Percentiles rank a stretch among this genome's conserved stretches.
These are phyloP conservation scores for Aspergillus intermedius DNA, from an alignment of 2,329 filamentous ascomycete genomes.

Conservation along the genomic window DNA sequence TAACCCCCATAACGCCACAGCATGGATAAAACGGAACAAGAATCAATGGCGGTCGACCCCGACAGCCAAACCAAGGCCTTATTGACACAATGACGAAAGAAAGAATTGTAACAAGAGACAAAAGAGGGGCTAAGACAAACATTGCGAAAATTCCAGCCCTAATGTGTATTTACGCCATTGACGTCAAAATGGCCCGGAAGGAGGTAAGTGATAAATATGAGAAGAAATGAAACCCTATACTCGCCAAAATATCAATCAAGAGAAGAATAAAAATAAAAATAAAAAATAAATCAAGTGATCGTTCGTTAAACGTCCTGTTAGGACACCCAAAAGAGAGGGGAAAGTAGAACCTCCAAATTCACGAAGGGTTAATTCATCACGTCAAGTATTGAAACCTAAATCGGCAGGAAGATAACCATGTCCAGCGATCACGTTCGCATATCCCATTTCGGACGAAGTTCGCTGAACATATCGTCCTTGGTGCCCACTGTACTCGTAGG, in stretches of 20 bases:
- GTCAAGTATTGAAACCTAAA: conserved; percentile 4
- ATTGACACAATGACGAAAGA: too few species aligned
- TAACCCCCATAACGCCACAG: too few species aligned
- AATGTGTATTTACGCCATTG: conserved; percentile 16
- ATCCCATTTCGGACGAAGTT: conserved; percentile 53
- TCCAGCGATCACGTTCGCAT: conserved; percentile 28
- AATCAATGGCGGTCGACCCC: too few species aligned
- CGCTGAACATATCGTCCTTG: conserved; percentile 56
- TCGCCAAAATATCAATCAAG: neutral
- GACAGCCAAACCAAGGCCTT: neutral
- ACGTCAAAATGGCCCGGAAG: conserved; percentile 2
- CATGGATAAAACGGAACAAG: too few species aligned
- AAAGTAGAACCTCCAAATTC: neutral
- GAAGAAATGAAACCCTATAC: too few species aligned
- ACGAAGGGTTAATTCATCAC: conserved; percentile 12
- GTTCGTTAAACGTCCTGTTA: conserved; percentile 13
- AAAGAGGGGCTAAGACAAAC: conserved; percentile 2
- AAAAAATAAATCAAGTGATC: conserved; percentile 5
- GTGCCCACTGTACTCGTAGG: conserved; percentile 78
- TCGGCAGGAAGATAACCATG: neutral
- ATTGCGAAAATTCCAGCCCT: conserved; percentile 5
- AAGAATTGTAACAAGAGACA: conserved; percentile 6
- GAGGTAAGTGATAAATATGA: too few species aligned
- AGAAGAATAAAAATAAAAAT: conserved; percentile 4
- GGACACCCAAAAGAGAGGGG: conserved; percentile 3